A percentile compares a stretch with the other conserved stretches of the same genome.
Conservation (phyloP, 345 rosid genomes). For the Nasturtium officinale region DNA sequence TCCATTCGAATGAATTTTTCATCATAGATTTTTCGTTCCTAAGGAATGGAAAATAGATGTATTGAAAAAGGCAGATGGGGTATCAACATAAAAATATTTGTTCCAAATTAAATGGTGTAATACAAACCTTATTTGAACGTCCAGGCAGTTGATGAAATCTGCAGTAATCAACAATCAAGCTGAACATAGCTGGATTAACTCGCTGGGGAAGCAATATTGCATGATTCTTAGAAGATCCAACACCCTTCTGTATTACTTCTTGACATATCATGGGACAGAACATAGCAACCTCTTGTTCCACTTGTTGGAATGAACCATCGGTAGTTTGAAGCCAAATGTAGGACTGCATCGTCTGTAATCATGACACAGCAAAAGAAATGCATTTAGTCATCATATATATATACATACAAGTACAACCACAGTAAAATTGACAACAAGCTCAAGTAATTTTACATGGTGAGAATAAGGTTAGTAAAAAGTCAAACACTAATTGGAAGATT, state of each 20-base stretch:
- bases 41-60: conserved; percentile 27
- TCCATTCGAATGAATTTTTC: conserved; percentile 88
- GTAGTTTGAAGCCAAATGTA: conserved; percentile 88
- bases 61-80: conserved; percentile 5
- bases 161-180: conserved; percentile 82
- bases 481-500: neutral
- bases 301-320: conserved; percentile 89
- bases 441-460: neutral
- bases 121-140: conserved; percentile 71
- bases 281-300: conserved; percentile 92
- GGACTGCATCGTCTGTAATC: conserved; percentile 62
- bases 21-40: conserved; percentile 84
- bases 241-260: conserved; percentile 71
- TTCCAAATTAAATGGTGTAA: neutral
- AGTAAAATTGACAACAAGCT: neutral
- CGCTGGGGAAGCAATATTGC: conserved; percentile 84
- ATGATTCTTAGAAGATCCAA: conserved; percentile 80
- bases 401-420: neutral
- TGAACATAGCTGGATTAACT: conserved; percentile 75
- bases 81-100: conserved; percentile 5
- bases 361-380: conserved; percentile 7
- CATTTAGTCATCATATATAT: conserved; percentile 17
- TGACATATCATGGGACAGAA: conserved; percentile 89
- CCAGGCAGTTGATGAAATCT: conserved; percentile 86
- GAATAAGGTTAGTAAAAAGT: neutral